These are phyloP conservation scores for Mycoemilia scoparia DNA, from an alignment of 192 early-diverging fungal species.

Conservation along the genomic window DNA sequence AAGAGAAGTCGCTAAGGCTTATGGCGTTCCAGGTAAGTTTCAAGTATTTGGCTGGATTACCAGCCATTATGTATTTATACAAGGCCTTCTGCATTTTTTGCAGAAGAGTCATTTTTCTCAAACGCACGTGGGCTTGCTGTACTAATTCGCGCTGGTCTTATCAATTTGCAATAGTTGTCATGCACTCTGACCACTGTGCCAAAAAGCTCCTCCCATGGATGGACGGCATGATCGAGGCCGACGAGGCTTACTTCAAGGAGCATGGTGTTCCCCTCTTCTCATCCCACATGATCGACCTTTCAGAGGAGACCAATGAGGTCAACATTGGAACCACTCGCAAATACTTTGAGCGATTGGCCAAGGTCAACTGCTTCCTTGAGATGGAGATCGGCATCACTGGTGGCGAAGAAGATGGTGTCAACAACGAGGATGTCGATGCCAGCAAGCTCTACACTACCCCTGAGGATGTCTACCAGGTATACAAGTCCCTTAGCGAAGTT, in stretches of 20 bases:
- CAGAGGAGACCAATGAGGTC: constrained; percentile 82
- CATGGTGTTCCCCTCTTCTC: constrained; percentile 92
- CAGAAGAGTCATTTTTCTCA: background rate
- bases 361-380: constrained; percentile 76
- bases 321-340: constrained; percentile 80
- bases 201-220: constrained; percentile 95
- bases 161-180: constrained; percentile 24
- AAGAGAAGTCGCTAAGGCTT: constrained; percentile 61
- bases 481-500: constrained; percentile 70
- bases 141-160: background rate
- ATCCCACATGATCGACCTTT: constrained; percentile 96
- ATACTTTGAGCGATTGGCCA: constrained; percentile 83
- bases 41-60: background rate
- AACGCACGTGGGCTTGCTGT: background rate
- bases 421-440: constrained; percentile 86
- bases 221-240: constrained; percentile 88
- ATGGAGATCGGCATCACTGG: constrained; percentile 99
- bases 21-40: constrained; percentile 52
- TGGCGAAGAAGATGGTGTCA: constrained; percentile 96
- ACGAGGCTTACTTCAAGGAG: constrained; percentile 85
- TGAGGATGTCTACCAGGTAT: constrained; percentile 89
- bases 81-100: background rate
- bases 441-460: constrained; percentile 84
- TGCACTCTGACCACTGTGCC: constrained; percentile 95
- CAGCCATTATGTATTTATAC: background rate